Conservation (phyloP, 1,284 basidiomycete genomes). For the Ceratobasidium sp. region DNA sequence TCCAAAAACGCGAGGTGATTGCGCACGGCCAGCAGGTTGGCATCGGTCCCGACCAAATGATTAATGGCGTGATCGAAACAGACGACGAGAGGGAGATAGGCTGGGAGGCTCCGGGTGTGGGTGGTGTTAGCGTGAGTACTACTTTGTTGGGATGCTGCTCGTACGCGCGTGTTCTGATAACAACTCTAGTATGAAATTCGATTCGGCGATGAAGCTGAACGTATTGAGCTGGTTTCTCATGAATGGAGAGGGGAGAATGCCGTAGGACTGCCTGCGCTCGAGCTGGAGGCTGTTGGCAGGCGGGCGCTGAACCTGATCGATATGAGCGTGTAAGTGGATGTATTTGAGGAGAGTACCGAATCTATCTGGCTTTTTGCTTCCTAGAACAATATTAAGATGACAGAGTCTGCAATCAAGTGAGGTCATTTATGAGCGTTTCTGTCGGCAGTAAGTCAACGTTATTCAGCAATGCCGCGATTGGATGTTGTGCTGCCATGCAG, state of each 20-base stretch:
- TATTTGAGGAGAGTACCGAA: background rate
- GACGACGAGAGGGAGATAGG: slow-evolving; percentile 15
- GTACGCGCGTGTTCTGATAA: background rate
- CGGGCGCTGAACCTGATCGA: background rate
- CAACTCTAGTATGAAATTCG: slow-evolving; percentile 23
- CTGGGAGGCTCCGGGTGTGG: background rate
- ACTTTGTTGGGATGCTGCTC: background rate
- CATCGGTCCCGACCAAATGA: background rate
- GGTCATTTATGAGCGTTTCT: too few species aligned
- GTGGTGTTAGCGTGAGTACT: slow-evolving; percentile 15
- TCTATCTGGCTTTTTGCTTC: too few species aligned
- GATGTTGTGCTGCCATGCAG: too few species aligned
- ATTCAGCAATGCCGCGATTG: too few species aligned
- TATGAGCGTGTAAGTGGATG: slow-evolving; percentile 25
- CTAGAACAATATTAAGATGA: too few species aligned
- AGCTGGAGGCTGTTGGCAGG: background rate
- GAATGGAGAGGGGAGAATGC: slow-evolving; percentile 33
- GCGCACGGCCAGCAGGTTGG: background rate
- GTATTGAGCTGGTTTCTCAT: slow-evolving; percentile 13
- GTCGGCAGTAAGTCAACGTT: too few species aligned
- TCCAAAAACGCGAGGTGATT: background rate
- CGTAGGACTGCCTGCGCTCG: slow-evolving; percentile 16
- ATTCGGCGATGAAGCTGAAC: slow-evolving; percentile 2
- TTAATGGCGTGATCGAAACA: slow-evolving; percentile 8
- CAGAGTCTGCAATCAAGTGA: too few species aligned